These are phyloP conservation scores for Alternaria ventricosa DNA, from an alignment of 2,329 filamentous ascomycete species.

Conservation along the genomic window DNA sequence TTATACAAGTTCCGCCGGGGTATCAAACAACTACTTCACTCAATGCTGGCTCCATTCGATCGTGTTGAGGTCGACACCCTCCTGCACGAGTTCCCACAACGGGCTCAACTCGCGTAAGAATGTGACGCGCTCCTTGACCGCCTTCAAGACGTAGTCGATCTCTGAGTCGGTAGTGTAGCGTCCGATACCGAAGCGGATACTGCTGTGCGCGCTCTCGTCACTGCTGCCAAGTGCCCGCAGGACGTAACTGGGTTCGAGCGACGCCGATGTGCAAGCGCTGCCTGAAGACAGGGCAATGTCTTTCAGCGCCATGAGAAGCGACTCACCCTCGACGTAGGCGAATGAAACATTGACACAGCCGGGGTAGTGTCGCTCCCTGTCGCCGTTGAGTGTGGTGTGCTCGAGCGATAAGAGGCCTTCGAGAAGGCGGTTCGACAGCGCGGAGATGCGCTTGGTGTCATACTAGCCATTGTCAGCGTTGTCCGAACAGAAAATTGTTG, in stretches of 20 bases:
- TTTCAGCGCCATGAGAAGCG: constrained; percentile 96
- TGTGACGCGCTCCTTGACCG: constrained; percentile 85
- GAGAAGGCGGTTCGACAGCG: constrained; percentile 81
- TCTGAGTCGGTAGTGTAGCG: constrained; percentile 94
- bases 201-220: constrained; percentile 96
- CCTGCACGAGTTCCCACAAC: constrained; percentile 96
- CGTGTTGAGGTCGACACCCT: constrained; percentile 91
- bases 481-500: neutral
- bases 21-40: constrained; percentile 33
- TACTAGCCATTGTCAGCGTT: constrained; percentile 66
- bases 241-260: constrained; percentile 94
- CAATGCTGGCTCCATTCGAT: constrained; percentile 99
- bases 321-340: constrained; percentile 97
- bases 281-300: constrained; percentile 97
- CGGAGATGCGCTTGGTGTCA: constrained; percentile 82
- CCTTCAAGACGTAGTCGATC: constrained; percentile 97
- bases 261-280: constrained; percentile 95
- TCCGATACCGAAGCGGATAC: constrained; percentile 96
- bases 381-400: constrained; percentile 91
- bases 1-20: constrained; percentile 28
- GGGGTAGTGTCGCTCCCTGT: constrained; percentile 82
- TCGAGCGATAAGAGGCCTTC: constrained; percentile 86
- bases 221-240: constrained; percentile 92
- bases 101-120: constrained; percentile 95
- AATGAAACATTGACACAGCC: constrained; percentile 99